Base-by-base conservation (phyloP, 345 rosid genomes). In the Populus deltoides region DNA sequence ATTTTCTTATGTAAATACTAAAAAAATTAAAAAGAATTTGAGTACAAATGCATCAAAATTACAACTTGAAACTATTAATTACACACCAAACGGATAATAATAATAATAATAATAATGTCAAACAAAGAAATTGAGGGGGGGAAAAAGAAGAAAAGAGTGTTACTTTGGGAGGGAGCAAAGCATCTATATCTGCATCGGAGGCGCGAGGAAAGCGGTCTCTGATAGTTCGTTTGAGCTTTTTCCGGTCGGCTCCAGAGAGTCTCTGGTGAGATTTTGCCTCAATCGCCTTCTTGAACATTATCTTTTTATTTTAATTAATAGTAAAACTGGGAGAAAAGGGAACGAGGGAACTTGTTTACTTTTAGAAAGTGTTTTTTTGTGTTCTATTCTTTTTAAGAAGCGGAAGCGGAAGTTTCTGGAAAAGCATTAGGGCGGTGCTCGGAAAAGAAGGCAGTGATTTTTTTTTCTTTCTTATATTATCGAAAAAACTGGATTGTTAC, bases 191-290 rank as follows among this genome's bases (percentile, higher is more conserved):
- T 24, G 90, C 83, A 79, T 92, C 97, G 66, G 97, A 89, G 80
- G 89, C 86, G 65, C 91, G 85, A 45, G 87, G 87, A 80, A 96
- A 90, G 82, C 78, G 86, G 74, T 85, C 94, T 17, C 90, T 85
- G 81, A 96, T 66, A 15, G 86, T 83, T 55, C 99, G 90, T 24
- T 86, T 93, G 53, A 96, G 92, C 87, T 93, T 96, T 85, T 93
- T 96, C 79, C 86, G 83, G 81, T 96, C 99, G 3, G 98, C 99
- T 67, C 99, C 99, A 6, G 99, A 96, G 62, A 96, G 97, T 75
- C 98, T 86, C 87, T 96, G 99, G 78, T 90, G 93, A 55, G 89
- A 85, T 87, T 93, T 96, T 0, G 97, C 97, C 76, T 96, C 99
- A 7, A 89, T 88, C 73, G 91, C 87, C 90, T 96, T 96, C 92